A percentile compares a stretch with the other conserved stretches of the same genome.
These are phyloP conservation scores for Lasiodiplodia gonubiensis DNA, from an alignment of 2,329 filamentous ascomycete species.

Conservation along the genomic window DNA sequence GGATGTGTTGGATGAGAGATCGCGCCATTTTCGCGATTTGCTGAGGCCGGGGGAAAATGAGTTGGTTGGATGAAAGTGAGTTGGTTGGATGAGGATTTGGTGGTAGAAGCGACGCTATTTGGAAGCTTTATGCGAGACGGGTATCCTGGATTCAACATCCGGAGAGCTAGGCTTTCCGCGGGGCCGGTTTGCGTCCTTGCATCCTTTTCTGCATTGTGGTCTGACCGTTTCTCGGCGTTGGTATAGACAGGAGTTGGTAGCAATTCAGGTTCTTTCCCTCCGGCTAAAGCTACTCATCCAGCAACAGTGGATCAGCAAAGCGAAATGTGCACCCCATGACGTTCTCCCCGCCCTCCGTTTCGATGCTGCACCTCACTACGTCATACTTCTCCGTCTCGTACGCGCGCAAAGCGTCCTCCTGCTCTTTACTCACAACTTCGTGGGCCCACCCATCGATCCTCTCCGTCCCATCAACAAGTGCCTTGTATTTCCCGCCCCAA, in stretches of 20 bases:
- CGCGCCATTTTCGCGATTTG: neutral
- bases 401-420: constrained; percentile 42
- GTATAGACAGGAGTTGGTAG: constrained; percentile 3
- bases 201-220: neutral
- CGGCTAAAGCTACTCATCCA: too few species aligned
- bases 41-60: neutral
- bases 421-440: constrained; percentile 37
- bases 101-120: too few species aligned
- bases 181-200: neutral
- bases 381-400: constrained; percentile 51
- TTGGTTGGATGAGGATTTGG: too few species aligned
- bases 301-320: constrained; percentile 17
- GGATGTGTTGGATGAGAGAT: neutral
- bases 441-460: constrained; percentile 41
- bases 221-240: neutral
- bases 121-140: neutral
- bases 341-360: constrained; percentile 29
- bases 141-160: neutral
- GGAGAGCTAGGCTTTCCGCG: neutral
- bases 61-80: neutral
- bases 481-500: constrained; percentile 50
- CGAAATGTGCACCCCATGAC: constrained; percentile 38
- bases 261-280: neutral
- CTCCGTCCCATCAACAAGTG: constrained; percentile 40
- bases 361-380: constrained; percentile 44